Percentiles rank a stretch among this genome's conserved stretches.
Conservation (phyloP, 163 green algal species). For the Scenedesmus sp. region DNA sequence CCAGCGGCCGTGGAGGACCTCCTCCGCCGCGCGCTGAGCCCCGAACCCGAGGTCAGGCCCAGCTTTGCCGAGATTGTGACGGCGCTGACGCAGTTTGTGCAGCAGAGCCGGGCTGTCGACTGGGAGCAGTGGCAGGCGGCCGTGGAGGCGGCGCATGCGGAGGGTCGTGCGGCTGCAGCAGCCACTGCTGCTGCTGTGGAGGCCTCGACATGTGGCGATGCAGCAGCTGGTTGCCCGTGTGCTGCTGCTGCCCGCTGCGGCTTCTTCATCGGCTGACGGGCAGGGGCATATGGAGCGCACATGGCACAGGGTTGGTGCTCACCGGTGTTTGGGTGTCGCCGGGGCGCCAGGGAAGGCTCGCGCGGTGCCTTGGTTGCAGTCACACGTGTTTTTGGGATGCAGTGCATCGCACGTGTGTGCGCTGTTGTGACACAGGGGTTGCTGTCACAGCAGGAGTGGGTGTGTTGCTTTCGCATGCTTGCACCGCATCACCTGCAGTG, state of each 20-base stretch:
- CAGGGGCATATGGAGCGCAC: neutral
- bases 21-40: neutral
- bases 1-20: conserved; percentile 13
- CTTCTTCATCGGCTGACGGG: too few relatives aligned
- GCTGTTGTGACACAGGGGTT: too few relatives aligned
- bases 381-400: too few relatives aligned
- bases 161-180: neutral
- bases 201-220: neutral
- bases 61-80: conserved; percentile 15
- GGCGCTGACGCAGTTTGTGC: conserved; percentile 42
- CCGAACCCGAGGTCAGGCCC: conserved; percentile 4
- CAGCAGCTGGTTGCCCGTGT: neutral
- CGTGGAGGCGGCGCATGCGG: neutral
- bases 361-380: too few relatives aligned
- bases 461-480: too few relatives aligned
- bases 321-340: too few relatives aligned
- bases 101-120: conserved; percentile 32
- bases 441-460: too few relatives aligned
- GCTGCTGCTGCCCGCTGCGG: neutral
- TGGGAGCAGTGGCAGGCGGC: conserved; percentile 40
- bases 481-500: too few relatives aligned
- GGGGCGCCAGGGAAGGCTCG: too few relatives aligned
- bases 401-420: too few relatives aligned
- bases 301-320: too few relatives aligned
- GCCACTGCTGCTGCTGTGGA: neutral